Percentiles rank a stretch among this genome's conserved stretches.
phyloP scores from a whole-genome alignment of 2,329 filamentous ascomycete genomes.

The Mariannaea sp. region DNA sequence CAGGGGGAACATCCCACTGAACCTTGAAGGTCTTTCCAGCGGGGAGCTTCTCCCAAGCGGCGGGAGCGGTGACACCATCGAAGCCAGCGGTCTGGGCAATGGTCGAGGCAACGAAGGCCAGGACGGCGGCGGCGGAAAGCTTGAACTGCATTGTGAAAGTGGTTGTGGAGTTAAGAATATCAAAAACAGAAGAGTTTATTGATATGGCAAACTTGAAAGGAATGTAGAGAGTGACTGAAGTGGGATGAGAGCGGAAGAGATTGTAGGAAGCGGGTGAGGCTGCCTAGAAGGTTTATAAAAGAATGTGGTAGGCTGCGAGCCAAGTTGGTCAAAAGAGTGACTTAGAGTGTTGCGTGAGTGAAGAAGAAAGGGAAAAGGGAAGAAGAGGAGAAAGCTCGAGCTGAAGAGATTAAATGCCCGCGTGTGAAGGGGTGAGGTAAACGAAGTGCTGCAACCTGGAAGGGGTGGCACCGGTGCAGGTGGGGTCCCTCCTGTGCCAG shows the following conservation, averaged over 20 bases:
- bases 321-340: conserved; percentile 38
- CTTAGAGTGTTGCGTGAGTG: conserved; percentile 36
- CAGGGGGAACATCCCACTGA: conserved; percentile 52
- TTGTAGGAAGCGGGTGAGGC: conserved; percentile 25
- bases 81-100: conserved; percentile 62
- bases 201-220: neutral
- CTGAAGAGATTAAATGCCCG: conserved; percentile 35
- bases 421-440: conserved; percentile 22
- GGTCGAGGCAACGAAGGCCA: conserved; percentile 57
- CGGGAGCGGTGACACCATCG: conserved; percentile 57
- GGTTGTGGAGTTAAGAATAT: conserved; percentile 32
- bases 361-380: conserved; percentile 27
- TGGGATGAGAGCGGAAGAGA: conserved; percentile 17
- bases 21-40: conserved; percentile 57
- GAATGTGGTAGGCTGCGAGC: conserved; percentile 41
- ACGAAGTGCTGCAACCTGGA: conserved; percentile 8
- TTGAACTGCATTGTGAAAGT: conserved; percentile 61
- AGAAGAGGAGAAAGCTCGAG: conserved; percentile 21
- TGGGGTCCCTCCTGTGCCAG: neutral
- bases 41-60: conserved; percentile 47
- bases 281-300: conserved; percentile 33
- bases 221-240: conserved; percentile 25
- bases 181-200: conserved; percentile 23
- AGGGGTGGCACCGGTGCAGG: neutral
- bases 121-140: conserved; percentile 51